Base-by-base conservation (phyloP, 2,329 filamentous ascomycete species). In the Cladosporium colombiae region DNA sequence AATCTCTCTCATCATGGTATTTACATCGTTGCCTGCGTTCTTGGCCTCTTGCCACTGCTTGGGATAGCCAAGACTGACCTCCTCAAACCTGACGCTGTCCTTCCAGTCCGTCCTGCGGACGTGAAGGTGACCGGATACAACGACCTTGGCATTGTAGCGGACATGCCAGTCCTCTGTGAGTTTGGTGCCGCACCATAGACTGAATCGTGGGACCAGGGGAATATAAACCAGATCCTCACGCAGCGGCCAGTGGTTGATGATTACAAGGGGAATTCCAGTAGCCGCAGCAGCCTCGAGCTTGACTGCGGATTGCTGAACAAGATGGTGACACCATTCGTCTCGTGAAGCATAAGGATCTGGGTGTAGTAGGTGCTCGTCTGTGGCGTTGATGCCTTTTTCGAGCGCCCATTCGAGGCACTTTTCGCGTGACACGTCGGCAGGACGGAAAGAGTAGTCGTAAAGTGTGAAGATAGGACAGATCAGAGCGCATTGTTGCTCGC, bases 361-460 rank as follows among this genome's bases (percentile, higher is more conserved):
- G 67, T 82, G 79, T 40, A 83, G 71, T 16, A 82, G 71, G 29
- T 76, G 75, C 71, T 83, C 81, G 65, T 83, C 81, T 0, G 80
- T 82, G 3, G 81, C 80, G 67, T 78, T 76, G 46, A 82, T 81
- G 52, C 78, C 76, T 64, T 81, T 73, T 62, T 82, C 81, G 65
- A 76, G 71, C 1, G 81, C 81, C 81, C 81, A 83, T 1, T 75
- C 77, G 8, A 82, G 67, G 3, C 84, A 84, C 23, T 78, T 74
- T 65, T 83, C 83, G 44, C 82, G 75, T 29, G 77, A 74, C 10
- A 87, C 79, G 55, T 84, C 70, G 1, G 74, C 77, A 0, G 85
- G 85, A 0, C 84, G 78, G 73, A 86, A 87, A 67, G 79, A 83
- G 75, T 87, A 87, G 75, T 87, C 85, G 77, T 87, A 87, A 16